Base-by-base conservation (phyloP, 2,329 filamentous ascomycete genomes). In the Claviceps fusiformis region DNA sequence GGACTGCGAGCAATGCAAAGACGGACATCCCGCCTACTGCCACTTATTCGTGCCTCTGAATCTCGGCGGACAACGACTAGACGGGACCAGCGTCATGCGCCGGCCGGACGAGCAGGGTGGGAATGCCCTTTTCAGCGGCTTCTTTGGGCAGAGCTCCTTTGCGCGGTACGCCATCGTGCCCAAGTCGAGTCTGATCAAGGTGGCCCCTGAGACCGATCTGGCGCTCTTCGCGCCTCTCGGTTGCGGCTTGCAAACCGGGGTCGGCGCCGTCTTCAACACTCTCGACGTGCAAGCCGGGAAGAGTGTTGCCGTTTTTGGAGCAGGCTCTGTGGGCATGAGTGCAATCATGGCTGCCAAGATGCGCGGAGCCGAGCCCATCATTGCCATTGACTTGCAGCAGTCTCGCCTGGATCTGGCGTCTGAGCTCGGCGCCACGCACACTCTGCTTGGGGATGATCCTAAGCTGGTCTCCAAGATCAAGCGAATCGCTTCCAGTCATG, bases 91-190 rank as follows among this genome's bases (percentile, higher is more conserved):
- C 11, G 33, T 39, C 44, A 41, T 48, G 33, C 44, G 3, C 19
- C 31, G 41, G 35, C 17, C 10, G 2, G 31, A 27, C 9, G 45
- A 24, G 15, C 45, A 39, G 33, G 52, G 45, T 35, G 44, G 35
- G 7, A 51, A 35, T 5, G 17, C 48, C 29, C 17, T 50, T 8
- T 19, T 54, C 56, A 63, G 61, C 53, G 52, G 60, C 39, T 70
- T 68, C 48, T 70, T 70, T 27, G 68, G 68, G 0, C 68, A 70
- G 55, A 65, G 62, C 31, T 67, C 64, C n/a, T 67, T 70, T 29
- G 62, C 67, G 0, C 58, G 61, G 0, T 62, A 65, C 47, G 61
- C 67, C 0, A 53, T 70, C 6, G 67, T 62, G 0, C 61, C 68
- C 54, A 50, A 56, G 27, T 63, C 63, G 3, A 61, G 62, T 8